Evolutionary conservation across 345 rosid genomes (phyloP).

Genomic region (Euphorbia tirucalli): DNA sequence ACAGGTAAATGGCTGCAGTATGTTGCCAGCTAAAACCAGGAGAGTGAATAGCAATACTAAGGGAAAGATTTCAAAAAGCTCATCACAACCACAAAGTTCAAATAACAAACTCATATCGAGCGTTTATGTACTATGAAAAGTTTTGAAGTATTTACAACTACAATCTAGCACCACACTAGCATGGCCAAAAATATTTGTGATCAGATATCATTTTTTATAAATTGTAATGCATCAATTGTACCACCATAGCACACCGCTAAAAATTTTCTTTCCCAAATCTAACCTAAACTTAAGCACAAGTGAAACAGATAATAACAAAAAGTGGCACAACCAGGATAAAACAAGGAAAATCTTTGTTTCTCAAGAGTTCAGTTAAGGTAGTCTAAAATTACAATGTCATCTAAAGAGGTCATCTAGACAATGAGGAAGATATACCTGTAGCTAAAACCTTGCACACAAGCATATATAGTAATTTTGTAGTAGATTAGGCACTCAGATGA

Average conservation of each 20-base stretch:
- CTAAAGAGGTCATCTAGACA: background rate
- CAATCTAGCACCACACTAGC: background rate
- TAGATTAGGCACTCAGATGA: background rate
- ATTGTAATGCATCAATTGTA: background rate
- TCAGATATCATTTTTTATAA: background rate
- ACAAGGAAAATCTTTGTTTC: background rate
- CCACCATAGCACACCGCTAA: background rate
- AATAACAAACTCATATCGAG: background rate
- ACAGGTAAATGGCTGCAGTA: slow-evolving; percentile 9
- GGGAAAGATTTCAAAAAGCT: background rate
- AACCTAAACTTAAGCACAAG: background rate
- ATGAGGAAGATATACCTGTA: background rate
- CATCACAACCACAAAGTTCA: background rate
- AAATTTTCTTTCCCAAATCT: background rate
- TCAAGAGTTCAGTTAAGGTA: background rate
- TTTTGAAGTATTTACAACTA: background rate
- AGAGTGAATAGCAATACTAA: background rate
- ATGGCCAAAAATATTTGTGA: background rate
- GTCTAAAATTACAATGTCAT: background rate
- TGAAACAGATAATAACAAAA: background rate
- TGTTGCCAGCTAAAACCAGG: background rate
- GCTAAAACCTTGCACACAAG: background rate
- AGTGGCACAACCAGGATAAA: background rate
- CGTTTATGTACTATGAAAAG: background rate
- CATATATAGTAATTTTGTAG: background rate